phyloP scores from a whole-genome alignment of 768 basidiomycete genomes.

The Dioszegia aurantiaca region DNA sequence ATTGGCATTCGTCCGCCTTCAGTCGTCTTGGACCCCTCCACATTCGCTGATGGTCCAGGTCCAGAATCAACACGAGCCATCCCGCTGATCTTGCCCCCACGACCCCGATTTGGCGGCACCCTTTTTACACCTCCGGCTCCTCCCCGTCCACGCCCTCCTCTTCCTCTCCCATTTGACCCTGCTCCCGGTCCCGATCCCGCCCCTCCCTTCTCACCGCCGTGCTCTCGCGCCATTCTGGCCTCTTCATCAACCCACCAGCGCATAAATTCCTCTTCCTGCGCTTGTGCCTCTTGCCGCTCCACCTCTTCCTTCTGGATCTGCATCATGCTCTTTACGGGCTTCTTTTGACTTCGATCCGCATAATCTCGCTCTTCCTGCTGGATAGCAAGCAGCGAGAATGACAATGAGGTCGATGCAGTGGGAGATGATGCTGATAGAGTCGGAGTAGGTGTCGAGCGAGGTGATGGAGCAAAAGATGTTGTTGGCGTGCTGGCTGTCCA shows the following conservation, averaged over 20 bases:
- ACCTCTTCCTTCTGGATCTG: constrained; percentile 81
- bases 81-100: constrained; percentile 17
- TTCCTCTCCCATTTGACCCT: constrained; percentile 12
- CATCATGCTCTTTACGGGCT: constrained; percentile 63
- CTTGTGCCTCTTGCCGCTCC: constrained; percentile 44
- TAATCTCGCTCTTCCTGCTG: constrained; percentile 69
- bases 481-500: constrained; percentile 61
- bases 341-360: constrained; percentile 53
- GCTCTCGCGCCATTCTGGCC: constrained; percentile 35
- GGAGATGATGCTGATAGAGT: constrained; percentile 30
- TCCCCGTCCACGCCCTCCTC: not conserved
- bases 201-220: not conserved
- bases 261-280: constrained; percentile 72
- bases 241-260: constrained; percentile 81
- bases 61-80: too few relatives aligned
- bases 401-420: constrained; percentile 28
- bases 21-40: too few relatives aligned
- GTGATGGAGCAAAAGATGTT: constrained; percentile 30
- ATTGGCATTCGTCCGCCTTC: too few relatives aligned
- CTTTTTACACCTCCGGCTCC: constrained; percentile 4
- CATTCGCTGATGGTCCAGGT: too few relatives aligned
- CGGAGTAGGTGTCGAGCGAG: constrained; percentile 19
- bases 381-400: constrained; percentile 75
- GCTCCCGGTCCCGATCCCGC: constrained; percentile 7
- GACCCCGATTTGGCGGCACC: constrained; percentile 17